Conservation (phyloP, 2,329 filamentous ascomycete species). For the Neurospora crassa region DNA sequence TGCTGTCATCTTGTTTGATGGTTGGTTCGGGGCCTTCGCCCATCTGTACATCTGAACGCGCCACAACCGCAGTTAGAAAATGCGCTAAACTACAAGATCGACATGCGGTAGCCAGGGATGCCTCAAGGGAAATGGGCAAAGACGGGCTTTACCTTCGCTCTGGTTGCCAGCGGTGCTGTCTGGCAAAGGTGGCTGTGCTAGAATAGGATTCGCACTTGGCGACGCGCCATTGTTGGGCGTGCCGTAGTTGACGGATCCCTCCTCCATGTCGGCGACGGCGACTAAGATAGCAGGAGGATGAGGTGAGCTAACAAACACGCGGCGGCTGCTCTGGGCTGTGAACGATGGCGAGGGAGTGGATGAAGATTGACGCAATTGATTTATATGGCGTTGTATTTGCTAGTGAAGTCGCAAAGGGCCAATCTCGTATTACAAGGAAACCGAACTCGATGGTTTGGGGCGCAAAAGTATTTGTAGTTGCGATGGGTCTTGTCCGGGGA, state of each 20-base stretch:
- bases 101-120: constrained; percentile 3
- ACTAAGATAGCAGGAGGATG: constrained; percentile 12
- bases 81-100: constrained; percentile 10
- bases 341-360: constrained; percentile 3
- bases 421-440: background rate
- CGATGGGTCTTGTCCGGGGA: background rate
- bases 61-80: constrained; percentile 18
- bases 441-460: background rate
- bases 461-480: background rate
- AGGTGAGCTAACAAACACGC: background rate
- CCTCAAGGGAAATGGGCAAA: background rate
- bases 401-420: background rate
- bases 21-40: constrained; percentile 40
- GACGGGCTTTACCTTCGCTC: constrained; percentile 35
- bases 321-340: background rate
- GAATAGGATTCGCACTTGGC: constrained; percentile 45
- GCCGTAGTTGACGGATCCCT: constrained; percentile 44
- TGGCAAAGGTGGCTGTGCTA: constrained; percentile 43
- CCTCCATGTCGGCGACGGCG: constrained; percentile 41
- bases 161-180: constrained; percentile 26
- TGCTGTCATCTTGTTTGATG: constrained; percentile 53
- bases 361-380: background rate
- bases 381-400: background rate
- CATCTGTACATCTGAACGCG: constrained; percentile 49
- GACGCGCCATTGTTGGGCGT: constrained; percentile 48